Conservation (phyloP, 148 eudicot genomes). For the Rhododendron griersonianum region DNA sequence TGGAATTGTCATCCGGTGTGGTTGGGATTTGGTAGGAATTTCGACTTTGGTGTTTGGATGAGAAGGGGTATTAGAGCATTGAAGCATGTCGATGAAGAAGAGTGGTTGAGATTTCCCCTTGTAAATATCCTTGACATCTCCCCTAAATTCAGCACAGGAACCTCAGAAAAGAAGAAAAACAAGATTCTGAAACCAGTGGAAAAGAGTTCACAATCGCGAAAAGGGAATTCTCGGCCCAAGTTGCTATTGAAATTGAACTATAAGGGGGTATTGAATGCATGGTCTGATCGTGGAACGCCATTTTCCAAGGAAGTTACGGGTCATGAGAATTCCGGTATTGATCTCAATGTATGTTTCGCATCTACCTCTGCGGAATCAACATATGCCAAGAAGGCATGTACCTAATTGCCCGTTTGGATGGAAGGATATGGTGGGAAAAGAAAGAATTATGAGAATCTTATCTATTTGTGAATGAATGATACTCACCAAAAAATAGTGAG, state of each 20-base stretch:
- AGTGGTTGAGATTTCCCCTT: conserved; percentile 68
- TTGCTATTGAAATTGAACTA: conserved; percentile 56
- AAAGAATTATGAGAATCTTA: neutral
- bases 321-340: conserved; percentile 42
- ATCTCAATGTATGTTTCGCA: conserved; percentile 50
- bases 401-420: neutral
- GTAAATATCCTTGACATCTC: conserved; percentile 60
- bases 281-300: conserved; percentile 75
- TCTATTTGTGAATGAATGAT: neutral
- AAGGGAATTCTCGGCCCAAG: conserved; percentile 10
- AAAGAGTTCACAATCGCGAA: conserved; percentile 17
- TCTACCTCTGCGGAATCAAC: conserved; percentile 1
- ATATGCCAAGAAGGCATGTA: neutral
- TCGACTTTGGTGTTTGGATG: conserved; percentile 47
- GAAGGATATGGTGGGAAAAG: neutral
- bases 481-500: neutral
- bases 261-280: conserved; percentile 56
- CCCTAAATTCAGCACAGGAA: conserved; percentile 35
- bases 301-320: conserved; percentile 53
- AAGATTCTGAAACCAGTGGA: conserved; percentile 28
- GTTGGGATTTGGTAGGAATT: conserved; percentile 44
- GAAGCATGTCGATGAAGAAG: conserved; percentile 46
- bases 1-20: conserved; percentile 77
- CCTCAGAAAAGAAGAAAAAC: conserved; percentile 45
- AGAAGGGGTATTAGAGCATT: conserved; percentile 38